Evolutionary conservation across 495 filamentous ascomycete genomes (phyloP).

Genomic region (Thermochaetoides thermophila): DNA sequence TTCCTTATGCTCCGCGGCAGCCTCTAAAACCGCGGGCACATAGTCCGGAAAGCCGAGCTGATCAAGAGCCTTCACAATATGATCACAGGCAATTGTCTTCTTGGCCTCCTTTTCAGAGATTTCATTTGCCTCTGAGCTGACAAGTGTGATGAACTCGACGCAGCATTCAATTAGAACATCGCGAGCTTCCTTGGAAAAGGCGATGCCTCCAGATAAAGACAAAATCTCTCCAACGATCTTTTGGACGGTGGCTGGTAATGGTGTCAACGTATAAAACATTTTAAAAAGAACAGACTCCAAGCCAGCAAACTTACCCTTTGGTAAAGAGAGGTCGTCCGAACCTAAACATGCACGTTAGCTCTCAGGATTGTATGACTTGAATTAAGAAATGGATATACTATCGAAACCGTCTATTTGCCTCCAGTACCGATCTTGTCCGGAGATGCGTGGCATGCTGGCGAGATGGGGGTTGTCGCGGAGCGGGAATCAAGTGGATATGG

Average conservation of each 20-base stretch:
- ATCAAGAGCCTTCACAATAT: constrained; percentile 82
- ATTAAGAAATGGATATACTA: too few species aligned
- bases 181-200: constrained; percentile 86
- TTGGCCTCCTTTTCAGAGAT: constrained; percentile 96
- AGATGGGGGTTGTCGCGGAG: neutral
- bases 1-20: constrained; percentile 84
- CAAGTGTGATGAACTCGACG: constrained; percentile 95
- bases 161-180: constrained; percentile 97
- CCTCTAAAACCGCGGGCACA: constrained; percentile 68
- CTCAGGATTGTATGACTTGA: too few species aligned
- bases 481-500: too few species aligned
- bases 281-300: neutral
- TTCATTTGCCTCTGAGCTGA: constrained; percentile 94
- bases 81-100: constrained; percentile 95
- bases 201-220: constrained; percentile 42
- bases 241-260: constrained; percentile 67
- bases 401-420: neutral
- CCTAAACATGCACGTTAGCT: too few species aligned
- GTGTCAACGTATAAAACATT: neutral
- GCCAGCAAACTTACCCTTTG: constrained; percentile 80
- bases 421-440: constrained; percentile 1
- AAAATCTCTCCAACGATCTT: constrained; percentile 96
- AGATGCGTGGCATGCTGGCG: neutral
- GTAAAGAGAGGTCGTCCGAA: constrained; percentile 87
- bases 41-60: constrained; percentile 88